phyloP scores from a whole-genome alignment of 331 rosid genomes.

The Saraca asoca region DNA sequence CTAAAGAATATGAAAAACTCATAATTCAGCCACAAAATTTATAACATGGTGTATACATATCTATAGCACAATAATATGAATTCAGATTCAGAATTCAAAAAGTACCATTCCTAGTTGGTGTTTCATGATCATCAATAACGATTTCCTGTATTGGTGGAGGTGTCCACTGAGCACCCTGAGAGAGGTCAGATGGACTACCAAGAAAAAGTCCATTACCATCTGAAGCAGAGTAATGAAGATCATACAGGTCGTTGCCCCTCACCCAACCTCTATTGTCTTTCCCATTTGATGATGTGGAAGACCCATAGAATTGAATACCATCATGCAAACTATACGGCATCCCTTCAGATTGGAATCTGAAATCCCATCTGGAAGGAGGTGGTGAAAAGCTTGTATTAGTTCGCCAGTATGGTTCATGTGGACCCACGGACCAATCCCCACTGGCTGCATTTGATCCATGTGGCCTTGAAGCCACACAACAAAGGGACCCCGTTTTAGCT shows the following conservation, averaged over 20 bases:
- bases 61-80: not conserved
- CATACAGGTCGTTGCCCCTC: slow-evolving; percentile 74
- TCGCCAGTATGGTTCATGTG: slow-evolving; percentile 88
- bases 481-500: slow-evolving; percentile 98
- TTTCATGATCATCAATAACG: slow-evolving; percentile 64
- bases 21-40: not conserved
- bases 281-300: slow-evolving; percentile 68
- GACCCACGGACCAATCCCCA: slow-evolving; percentile 92
- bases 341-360: slow-evolving; percentile 74
- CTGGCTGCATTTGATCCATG: slow-evolving; percentile 88
- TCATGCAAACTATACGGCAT: slow-evolving; percentile 60
- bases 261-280: slow-evolving; percentile 73
- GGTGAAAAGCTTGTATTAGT: slow-evolving; percentile 95
- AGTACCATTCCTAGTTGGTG: slow-evolving; percentile 60
- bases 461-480: slow-evolving; percentile 99
- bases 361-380: slow-evolving; percentile 91
- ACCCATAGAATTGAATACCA: slow-evolving; percentile 51
- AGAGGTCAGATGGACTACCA: slow-evolving; percentile 77
- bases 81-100: slow-evolving; percentile 8
- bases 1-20: slow-evolving; percentile 8
- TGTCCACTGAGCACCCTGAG: slow-evolving; percentile 88
- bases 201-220: slow-evolving; percentile 73
- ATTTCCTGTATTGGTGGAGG: slow-evolving; percentile 96
- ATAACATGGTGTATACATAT: not conserved
- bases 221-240: slow-evolving; percentile 67